Percentiles rank a stretch among this genome's conserved stretches.
Evolutionary conservation across 306 rosid genomes (phyloP).

Genomic region (Lagenaria siceraria): DNA sequence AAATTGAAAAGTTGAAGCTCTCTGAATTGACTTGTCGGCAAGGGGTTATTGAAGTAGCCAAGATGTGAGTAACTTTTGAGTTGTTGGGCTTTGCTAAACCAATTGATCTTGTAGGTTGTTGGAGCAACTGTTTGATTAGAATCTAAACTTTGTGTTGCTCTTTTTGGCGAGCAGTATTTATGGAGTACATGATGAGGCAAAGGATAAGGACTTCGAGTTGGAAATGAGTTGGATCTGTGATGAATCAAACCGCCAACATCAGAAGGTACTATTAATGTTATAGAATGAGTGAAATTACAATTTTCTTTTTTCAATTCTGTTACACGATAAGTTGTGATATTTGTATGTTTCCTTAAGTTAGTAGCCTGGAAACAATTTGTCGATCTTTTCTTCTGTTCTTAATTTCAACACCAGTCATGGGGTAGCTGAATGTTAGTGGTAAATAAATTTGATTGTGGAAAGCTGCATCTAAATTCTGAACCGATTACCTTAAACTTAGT

Average conservation of each 20-base stretch:
- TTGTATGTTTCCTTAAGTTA: not conserved
- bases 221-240: conserved; percentile 99
- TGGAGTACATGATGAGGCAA: conserved; percentile 95
- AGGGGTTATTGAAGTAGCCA: conserved; percentile 93
- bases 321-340: not conserved
- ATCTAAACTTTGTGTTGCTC: not conserved
- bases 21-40: conserved; percentile 88
- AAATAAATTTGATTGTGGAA: not conserved
- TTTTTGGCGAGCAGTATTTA: conserved; percentile 43
- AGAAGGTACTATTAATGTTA: conserved; percentile 40
- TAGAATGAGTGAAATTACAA: not conserved
- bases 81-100: not conserved
- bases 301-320: not conserved
- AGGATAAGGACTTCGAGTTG: conserved; percentile 89
- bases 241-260: conserved; percentile 84
- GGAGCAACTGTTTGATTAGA: conserved; percentile 1
- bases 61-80: conserved; percentile 55
- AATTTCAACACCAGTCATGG: not conserved
- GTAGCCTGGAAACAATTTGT: not conserved
- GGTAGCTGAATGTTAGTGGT: not conserved
- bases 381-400: not conserved
- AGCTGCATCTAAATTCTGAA: not conserved
- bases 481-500: not conserved
- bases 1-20: conserved; percentile 91
- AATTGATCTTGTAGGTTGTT: not conserved